phyloP scores from a whole-genome alignment of 345 rosid genomes.

The Erodium maritimum region DNA sequence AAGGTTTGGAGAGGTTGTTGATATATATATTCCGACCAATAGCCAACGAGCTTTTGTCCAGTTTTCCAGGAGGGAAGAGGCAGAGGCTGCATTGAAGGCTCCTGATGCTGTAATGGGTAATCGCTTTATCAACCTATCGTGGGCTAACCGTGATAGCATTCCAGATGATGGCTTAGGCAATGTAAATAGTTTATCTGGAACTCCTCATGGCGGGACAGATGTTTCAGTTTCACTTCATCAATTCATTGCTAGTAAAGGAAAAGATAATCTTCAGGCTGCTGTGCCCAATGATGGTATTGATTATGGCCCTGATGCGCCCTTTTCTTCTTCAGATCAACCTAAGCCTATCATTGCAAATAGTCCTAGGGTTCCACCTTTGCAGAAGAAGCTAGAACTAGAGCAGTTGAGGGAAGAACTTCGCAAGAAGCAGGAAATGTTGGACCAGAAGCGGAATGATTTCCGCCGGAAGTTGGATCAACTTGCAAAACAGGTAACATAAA shows the following conservation, averaged over 20 bases:
- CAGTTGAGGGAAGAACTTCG: slow-evolving; percentile 76
- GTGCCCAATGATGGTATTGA: slow-evolving; percentile 22
- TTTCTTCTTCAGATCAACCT: slow-evolving; percentile 35
- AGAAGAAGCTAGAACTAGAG: slow-evolving; percentile 73
- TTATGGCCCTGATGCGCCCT: slow-evolving; percentile 27
- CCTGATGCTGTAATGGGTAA: slow-evolving; percentile 99
- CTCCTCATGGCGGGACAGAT: slow-evolving; percentile 29
- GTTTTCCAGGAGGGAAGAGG: slow-evolving; percentile 87
- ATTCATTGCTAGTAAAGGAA: slow-evolving; percentile 33
- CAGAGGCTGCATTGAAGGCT: slow-evolving; percentile 86
- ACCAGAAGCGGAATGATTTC: slow-evolving; percentile 72
- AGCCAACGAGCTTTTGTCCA: slow-evolving; percentile 91
- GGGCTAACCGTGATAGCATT: slow-evolving; percentile 95
- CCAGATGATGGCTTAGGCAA: slow-evolving; percentile 42
- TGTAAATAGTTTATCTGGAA: slow-evolving; percentile 25
- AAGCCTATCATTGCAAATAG: slow-evolving; percentile 31
- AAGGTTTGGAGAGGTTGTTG: slow-evolving; percentile 84
- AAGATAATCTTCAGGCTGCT: slow-evolving; percentile 34
- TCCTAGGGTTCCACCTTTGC: slow-evolving; percentile 44
- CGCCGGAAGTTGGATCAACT: slow-evolving; percentile 57
- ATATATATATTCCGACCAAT: slow-evolving; percentile 67
- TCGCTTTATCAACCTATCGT: slow-evolving; percentile 91
- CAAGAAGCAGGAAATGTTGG: slow-evolving; percentile 85
- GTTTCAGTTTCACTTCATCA: slow-evolving; percentile 25
- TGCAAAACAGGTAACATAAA: slow-evolving; percentile 47